Evolutionary conservation across 192 early-diverging fungal species (phyloP).

Genomic region (Backusella mclennaniae): DNA sequence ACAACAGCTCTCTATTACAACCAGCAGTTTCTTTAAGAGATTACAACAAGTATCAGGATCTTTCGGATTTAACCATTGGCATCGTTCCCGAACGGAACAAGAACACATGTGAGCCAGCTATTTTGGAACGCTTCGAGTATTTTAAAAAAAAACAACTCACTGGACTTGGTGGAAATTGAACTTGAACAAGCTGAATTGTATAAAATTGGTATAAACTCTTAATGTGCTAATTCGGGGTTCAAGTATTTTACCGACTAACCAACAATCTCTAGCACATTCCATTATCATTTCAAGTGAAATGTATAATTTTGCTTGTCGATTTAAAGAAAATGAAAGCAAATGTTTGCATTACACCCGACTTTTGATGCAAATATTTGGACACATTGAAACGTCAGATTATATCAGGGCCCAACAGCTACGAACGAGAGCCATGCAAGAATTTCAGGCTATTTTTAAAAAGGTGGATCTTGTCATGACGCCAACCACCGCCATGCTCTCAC

Average conservation of each 20-base stretch:
- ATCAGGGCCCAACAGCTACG: constrained; percentile 49
- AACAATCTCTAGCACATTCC: constrained; percentile 44
- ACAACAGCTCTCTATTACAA: constrained; percentile 45
- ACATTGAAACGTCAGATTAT: constrained; percentile 42
- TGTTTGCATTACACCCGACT: constrained; percentile 47
- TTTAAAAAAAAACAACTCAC: background rate
- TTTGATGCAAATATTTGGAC: constrained; percentile 32
- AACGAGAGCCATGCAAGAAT: constrained; percentile 51
- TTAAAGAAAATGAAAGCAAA: constrained; percentile 25
- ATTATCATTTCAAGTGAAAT: constrained; percentile 66
- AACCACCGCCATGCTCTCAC: constrained; percentile 53
- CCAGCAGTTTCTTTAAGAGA: constrained; percentile 25
- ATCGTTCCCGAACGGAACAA: background rate
- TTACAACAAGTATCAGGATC: background rate
- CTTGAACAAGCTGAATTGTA: background rate
- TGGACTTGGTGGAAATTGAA: constrained; percentile 3
- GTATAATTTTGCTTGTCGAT: constrained; percentile 29
- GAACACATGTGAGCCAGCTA: background rate
- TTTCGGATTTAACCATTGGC: background rate
- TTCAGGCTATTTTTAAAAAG: constrained; percentile 45
- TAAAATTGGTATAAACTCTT: background rate
- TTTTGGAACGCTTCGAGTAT: background rate
- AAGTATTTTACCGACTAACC: background rate
- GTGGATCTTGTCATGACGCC: constrained; percentile 61
- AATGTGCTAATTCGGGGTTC: background rate